Base-by-base conservation (phyloP, 805 yeast genomes). In the Danielozyma ontarioensis region DNA sequence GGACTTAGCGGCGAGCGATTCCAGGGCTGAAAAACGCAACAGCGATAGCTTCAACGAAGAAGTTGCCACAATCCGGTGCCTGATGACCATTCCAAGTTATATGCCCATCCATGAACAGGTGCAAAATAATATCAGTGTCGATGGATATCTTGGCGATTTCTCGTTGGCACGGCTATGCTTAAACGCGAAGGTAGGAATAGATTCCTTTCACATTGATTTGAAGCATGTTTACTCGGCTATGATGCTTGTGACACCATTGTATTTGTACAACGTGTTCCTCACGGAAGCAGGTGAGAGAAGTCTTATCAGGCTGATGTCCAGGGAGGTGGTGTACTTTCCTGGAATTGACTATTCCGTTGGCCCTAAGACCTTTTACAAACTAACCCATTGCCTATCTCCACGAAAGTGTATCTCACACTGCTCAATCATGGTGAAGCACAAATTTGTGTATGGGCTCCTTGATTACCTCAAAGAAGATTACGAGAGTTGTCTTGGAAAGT, bases 21-120 rank as follows among this genome's bases (percentile, higher is more conserved):
- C n/a, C n/a, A n/a, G n/a, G n/a, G n/a, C n/a, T n/a, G n/a, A n/a
- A n/a, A n/a, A n/a, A n/a, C n/a, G n/a, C n/a, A n/a, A n/a, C n/a
- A n/a, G n/a, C n/a, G n/a, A n/a, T n/a, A n/a, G n/a, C n/a, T n/a
- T n/a, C n/a, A n/a, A n/a, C n/a, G n/a, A n/a, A n/a, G n/a, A n/a
- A n/a, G n/a, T n/a, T n/a, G n/a, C n/a, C n/a, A n/a, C n/a, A n/a
- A n/a, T n/a, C n/a, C n/a, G n/a, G n/a, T n/a, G n/a, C n/a, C n/a
- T n/a, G n/a, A n/a, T n/a, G n/a, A n/a, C n/a, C n/a, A n/a, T n/a
- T n/a, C n/a, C n/a, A n/a, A n/a, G n/a, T n/a, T n/a, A n/a, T n/a
- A 31, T 6, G 22, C 40, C 47, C 2, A 31, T 53, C 15, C 54
- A 53, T 30, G 41, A 40, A 13, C 62, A 54, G 34, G 57, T 57